Percentiles rank a stretch among this genome's conserved stretches.
phyloP scores from a whole-genome alignment of 441 rosid species.

The Eutrema salsugineum region DNA sequence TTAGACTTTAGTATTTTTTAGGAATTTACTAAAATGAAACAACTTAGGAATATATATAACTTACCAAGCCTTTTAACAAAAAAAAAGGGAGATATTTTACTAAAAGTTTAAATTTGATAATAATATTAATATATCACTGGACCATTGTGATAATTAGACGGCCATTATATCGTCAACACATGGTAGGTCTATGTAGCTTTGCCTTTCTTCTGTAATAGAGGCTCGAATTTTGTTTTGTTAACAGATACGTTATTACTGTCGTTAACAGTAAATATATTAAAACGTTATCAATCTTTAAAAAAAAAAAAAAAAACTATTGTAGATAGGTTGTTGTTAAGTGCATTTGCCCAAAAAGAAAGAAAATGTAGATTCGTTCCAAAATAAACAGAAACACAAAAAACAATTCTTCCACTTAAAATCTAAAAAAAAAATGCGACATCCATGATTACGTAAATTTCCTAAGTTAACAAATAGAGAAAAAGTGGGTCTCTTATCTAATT shows the following conservation, averaged over 20 bases:
- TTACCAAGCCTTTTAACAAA: not conserved
- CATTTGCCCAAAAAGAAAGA: not conserved
- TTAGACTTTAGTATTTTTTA: too few species aligned
- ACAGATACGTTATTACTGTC: not conserved
- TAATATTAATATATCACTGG: not conserved
- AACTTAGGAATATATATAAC: not conserved
- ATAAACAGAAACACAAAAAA: too few species aligned
- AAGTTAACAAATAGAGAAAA: not conserved
- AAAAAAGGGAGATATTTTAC: not conserved
- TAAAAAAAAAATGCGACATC: too few species aligned
- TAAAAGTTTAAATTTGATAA: not conserved
- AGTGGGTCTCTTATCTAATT: slow-evolving; percentile 3
- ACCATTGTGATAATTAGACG: not conserved
- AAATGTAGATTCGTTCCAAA: not conserved
- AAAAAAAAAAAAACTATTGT: too few species aligned
- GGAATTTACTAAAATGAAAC: not conserved
- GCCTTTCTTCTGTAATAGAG: not conserved
- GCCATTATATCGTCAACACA: not conserved
- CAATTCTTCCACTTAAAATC: not conserved
- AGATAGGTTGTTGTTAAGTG: not conserved
- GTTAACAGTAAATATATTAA: too few species aligned
- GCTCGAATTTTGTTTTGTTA: not conserved
- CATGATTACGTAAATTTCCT: not conserved
- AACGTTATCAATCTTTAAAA: too few species aligned
- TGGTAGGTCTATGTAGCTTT: not conserved